A percentile compares a stretch with the other conserved stretches of the same genome.
phyloP scores from a whole-genome alignment of 768 basidiomycete species.

The Suillus ampliporus region DNA sequence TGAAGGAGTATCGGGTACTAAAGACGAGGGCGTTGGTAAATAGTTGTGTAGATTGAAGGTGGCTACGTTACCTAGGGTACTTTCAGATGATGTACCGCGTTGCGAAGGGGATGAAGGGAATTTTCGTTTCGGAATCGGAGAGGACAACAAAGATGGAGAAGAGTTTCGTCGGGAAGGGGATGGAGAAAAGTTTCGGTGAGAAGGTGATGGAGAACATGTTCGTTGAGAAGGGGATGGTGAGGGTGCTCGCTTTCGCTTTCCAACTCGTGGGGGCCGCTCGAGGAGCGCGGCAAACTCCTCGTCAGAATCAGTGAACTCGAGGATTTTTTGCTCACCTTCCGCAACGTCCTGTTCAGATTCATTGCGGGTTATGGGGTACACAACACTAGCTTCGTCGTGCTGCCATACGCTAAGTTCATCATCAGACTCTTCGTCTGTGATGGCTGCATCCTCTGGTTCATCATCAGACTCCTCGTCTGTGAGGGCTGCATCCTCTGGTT shows the following conservation, averaged over 20 bases:
- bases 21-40: neutral
- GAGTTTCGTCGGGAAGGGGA: no score
- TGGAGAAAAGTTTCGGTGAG: neutral
- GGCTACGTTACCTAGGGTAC: neutral
- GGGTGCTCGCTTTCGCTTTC: conserved; percentile 29
- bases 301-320: conserved; percentile 33
- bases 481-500: conserved; percentile 6
- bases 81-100: neutral
- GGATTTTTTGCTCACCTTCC: conserved; percentile 26
- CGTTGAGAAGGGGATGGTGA: conserved; percentile 20
- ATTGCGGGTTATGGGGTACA: conserved; percentile 35
- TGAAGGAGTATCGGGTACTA: conserved; percentile 2
- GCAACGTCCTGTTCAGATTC: conserved; percentile 22
- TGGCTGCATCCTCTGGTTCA: conserved; percentile 8
- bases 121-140: neutral
- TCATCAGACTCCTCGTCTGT: no score
- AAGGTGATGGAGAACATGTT: neutral
- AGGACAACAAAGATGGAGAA: neutral
- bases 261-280: conserved; percentile 20
- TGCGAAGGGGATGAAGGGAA: neutral
- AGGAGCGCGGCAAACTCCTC: conserved; percentile 35
- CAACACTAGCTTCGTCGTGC: conserved; percentile 46
- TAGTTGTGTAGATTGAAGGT: neutral
- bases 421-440: conserved; percentile 42
- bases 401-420: conserved; percentile 54